Percentiles rank a stretch among this genome's conserved stretches.
These are phyloP conservation scores for Asterochloris erici DNA, from an alignment of 139 green algal species.

Conservation along the genomic window DNA sequence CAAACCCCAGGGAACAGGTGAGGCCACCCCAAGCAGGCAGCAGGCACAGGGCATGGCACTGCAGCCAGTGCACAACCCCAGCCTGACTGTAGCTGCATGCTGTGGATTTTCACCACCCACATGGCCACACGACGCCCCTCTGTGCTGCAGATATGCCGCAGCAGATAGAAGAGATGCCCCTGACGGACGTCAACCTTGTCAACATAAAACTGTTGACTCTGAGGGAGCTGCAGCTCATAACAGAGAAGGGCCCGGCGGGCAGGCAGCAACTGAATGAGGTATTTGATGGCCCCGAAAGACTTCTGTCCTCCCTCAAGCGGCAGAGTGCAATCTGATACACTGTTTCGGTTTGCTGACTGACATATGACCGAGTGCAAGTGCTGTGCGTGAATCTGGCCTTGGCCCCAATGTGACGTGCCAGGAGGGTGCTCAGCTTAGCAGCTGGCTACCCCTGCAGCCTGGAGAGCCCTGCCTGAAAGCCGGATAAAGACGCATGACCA, in stretches of 20 bases:
- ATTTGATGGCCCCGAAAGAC: constrained; percentile 22
- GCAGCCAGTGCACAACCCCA: too few species aligned
- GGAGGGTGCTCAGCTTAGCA: too few species aligned
- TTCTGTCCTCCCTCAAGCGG: constrained; percentile 36
- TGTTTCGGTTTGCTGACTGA: neutral
- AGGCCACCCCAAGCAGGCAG: neutral
- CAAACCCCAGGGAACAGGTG: constrained; percentile 1
- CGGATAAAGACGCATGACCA: too few species aligned
- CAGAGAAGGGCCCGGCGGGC: constrained; percentile 44
- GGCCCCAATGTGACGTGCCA: too few species aligned
- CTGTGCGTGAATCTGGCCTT: too few species aligned
- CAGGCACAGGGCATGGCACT: too few species aligned
- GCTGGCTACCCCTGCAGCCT: too few species aligned
- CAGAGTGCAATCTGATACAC: constrained; percentile 21
- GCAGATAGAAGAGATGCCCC: constrained; percentile 42
- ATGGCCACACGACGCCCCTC: neutral
- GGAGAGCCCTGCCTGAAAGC: too few species aligned
- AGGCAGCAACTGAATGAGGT: constrained; percentile 38
- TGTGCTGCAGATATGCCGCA: constrained; percentile 34
- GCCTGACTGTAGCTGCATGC: too few species aligned
- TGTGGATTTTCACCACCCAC: too few species aligned
- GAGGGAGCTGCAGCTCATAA: constrained; percentile 53
- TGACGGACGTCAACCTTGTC: constrained; percentile 56
- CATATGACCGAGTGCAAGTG: too few species aligned
- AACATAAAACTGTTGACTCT: constrained; percentile 66